These are phyloP conservation scores for Phyllostachys edulis DNA, from an alignment of 176 grass and related monocot genomes.

Conservation along the genomic window DNA sequence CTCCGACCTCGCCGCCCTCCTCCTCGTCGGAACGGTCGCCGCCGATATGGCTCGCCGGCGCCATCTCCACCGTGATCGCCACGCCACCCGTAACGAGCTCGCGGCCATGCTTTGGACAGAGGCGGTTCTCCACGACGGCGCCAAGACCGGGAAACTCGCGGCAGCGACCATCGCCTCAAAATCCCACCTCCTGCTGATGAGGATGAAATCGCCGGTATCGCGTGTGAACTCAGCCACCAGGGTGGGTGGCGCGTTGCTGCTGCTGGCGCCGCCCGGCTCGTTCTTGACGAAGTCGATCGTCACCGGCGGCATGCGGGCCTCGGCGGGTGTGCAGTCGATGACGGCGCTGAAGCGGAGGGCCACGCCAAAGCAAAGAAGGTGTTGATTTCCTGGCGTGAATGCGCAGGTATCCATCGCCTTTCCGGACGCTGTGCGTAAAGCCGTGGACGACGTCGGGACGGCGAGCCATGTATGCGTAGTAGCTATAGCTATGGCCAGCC, in stretches of 20 bases:
- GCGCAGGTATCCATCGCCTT: neutral
- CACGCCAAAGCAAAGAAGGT: neutral
- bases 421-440: neutral
- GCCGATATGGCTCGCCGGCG: neutral
- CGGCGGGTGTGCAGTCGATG: neutral
- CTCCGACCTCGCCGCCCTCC: neutral
- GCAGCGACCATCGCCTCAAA: neutral
- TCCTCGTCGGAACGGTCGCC: neutral
- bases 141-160: no score
- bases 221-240: neutral
- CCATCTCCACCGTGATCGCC: neutral
- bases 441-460: neutral
- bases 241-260: neutral
- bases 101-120: neutral
- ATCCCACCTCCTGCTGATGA: no score
- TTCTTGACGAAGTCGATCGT: slow-evolving; percentile 8
- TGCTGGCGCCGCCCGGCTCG: neutral
- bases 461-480: neutral
- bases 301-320: neutral
- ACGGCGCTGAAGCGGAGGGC: neutral
- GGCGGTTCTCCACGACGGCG: no score
- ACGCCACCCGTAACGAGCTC: neutral
- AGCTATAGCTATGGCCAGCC: neutral
- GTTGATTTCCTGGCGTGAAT: neutral
- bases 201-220: no score